A percentile compares a stretch with the other conserved stretches of the same genome.
Evolutionary conservation across 139 green algal genomes (phyloP).

Genomic region (Chlamydomonas eustigma): DNA sequence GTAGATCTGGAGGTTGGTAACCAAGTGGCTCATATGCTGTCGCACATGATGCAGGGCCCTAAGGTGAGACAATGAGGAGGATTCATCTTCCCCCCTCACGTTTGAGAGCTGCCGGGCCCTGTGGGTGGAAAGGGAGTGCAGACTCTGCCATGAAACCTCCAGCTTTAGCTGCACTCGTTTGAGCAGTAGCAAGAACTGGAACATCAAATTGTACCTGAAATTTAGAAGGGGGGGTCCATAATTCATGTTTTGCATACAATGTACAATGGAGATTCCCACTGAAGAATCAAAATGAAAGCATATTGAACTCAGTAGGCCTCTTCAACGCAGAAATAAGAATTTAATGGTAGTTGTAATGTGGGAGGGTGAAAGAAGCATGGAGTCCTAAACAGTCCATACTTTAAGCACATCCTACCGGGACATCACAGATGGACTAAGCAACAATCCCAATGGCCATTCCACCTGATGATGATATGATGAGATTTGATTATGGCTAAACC

Average conservation of each 20-base stretch:
- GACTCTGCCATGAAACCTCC: slow-evolving; percentile 62
- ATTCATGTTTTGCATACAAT: too few relatives aligned
- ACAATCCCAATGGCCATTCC: slow-evolving; percentile 54
- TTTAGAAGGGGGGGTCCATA: background rate
- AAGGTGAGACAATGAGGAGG: background rate
- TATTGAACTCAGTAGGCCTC: too few relatives aligned
- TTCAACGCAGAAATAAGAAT: too few relatives aligned
- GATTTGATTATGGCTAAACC: too few relatives aligned
- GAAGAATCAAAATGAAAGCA: too few relatives aligned
- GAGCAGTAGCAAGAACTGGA: slow-evolving; percentile 77
- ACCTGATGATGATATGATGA: background rate
- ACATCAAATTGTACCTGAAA: slow-evolving; percentile 76
- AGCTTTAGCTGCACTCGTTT: slow-evolving; percentile 66
- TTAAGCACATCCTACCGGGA: background rate
- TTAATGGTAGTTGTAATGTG: too few relatives aligned
- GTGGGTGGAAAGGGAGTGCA: slow-evolving; percentile 7
- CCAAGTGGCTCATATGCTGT: slow-evolving; percentile 75
- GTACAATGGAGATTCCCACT: too few relatives aligned
- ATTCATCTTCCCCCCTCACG: background rate
- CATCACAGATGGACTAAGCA: slow-evolving; percentile 59
- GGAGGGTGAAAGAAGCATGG: too few relatives aligned
- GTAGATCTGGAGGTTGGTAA: slow-evolving; percentile 81
- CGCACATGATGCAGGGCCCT: slow-evolving; percentile 59
- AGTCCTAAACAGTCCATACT: background rate
- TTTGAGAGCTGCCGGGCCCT: background rate